Conservation (phyloP, 768 basidiomycete species). For the Phaeotremella skinneri region DNA sequence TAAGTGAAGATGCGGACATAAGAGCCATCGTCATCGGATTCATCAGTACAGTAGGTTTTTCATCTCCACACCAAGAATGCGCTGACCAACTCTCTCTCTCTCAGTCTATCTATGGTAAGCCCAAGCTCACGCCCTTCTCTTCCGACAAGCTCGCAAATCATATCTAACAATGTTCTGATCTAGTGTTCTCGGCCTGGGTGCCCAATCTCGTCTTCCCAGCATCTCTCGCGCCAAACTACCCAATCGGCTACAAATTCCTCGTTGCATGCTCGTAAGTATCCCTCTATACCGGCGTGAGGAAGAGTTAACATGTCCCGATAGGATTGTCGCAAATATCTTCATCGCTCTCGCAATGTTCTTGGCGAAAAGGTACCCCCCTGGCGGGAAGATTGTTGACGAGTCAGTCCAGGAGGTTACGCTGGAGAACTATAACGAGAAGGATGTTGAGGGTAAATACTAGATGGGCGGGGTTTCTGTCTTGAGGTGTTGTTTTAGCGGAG, state of each 20-base stretch:
- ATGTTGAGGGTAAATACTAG: too few species aligned
- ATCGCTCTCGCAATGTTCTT: background rate
- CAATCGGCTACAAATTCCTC: constrained; percentile 5
- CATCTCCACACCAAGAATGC: background rate
- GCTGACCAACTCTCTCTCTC: too few species aligned
- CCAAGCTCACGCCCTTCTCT: too few species aligned
- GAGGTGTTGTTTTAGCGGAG: too few species aligned
- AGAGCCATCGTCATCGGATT: constrained; percentile 29
- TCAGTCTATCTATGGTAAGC: too few species aligned
- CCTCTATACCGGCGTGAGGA: too few species aligned
- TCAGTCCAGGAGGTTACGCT: background rate
- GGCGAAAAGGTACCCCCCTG: background rate
- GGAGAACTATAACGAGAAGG: background rate
- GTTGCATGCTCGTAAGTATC: background rate
- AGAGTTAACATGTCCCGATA: too few species aligned
- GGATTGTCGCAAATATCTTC: background rate
- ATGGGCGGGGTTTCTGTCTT: too few species aligned
- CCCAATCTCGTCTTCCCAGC: constrained; percentile 30
- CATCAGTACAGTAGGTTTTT: constrained; percentile 21
- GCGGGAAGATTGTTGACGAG: background rate
- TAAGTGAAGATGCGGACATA: constrained; percentile 20
- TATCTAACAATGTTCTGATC: too few species aligned
- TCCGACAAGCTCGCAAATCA: too few species aligned
- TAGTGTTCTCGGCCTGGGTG: constrained; percentile 31
- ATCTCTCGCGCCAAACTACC: constrained; percentile 15